phyloP scores from a whole-genome alignment of 148 eudicot species.

The Rhododendron mucronatum region DNA sequence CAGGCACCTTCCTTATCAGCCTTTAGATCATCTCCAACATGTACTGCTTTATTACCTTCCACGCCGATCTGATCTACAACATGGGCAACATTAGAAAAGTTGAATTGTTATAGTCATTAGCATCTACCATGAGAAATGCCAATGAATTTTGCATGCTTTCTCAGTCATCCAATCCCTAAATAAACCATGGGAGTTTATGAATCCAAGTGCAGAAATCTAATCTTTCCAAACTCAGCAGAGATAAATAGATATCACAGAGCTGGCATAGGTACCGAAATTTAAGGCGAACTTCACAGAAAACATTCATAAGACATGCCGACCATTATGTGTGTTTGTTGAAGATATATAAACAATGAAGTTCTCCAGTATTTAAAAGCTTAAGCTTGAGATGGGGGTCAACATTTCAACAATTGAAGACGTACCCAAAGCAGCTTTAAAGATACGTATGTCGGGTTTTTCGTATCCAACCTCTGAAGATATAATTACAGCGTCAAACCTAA shows the following conservation, averaged over 20 bases:
- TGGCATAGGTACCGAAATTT: background rate
- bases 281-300: background rate
- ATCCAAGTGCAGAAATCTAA: background rate
- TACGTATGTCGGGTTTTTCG: too few relatives aligned
- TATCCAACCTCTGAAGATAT: too few relatives aligned
- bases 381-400: too few relatives aligned
- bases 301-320: background rate
- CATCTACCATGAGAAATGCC: background rate
- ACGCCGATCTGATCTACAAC: constrained; percentile 55
- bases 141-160: background rate
- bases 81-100: constrained; percentile 1
- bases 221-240: background rate
- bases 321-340: too few relatives aligned
- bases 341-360: too few relatives aligned
- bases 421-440: too few relatives aligned
- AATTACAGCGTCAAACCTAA: too few relatives aligned
- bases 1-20: constrained; percentile 86
- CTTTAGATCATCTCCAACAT: constrained; percentile 84
- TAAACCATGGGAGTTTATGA: background rate
- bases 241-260: background rate
- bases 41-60: constrained; percentile 55
- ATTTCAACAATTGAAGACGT: too few relatives aligned
- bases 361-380: too few relatives aligned
- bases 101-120: background rate
- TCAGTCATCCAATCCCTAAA: background rate